phyloP scores from a whole-genome alignment of 805 yeast genomes.

The Candida loeiensis region DNA sequence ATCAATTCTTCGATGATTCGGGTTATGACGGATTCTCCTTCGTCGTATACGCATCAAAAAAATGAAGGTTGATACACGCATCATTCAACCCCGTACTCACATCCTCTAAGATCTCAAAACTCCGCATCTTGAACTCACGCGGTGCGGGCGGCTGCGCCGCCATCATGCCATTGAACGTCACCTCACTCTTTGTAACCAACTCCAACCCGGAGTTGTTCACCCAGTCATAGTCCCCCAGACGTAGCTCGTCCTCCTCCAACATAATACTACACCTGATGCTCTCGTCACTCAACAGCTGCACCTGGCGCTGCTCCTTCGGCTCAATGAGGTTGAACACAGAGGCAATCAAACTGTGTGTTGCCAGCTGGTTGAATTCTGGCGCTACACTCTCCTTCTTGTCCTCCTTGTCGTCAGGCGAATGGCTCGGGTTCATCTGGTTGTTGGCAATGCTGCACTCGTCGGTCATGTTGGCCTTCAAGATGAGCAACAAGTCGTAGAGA shows the following conservation, averaged over 20 bases:
- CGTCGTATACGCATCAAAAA: constrained; percentile 40
- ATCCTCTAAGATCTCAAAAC: constrained; percentile 38
- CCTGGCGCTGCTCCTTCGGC: constrained; percentile 21
- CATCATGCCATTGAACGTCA: constrained; percentile 12
- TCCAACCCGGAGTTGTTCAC: constrained; percentile 27
- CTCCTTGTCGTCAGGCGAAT: neutral
- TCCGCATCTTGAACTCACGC: constrained; percentile 26
- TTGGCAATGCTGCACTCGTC: constrained; percentile 11
- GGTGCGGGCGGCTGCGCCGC: constrained; percentile 1
- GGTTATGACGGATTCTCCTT: constrained; percentile 38
- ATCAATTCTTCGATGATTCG: neutral
- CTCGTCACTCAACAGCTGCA: constrained; percentile 14
- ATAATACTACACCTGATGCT: constrained; percentile 19
- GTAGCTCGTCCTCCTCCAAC: constrained; percentile 32
- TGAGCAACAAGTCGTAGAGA: constrained; percentile 55
- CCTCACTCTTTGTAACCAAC: constrained; percentile 15
- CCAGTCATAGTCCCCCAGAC: constrained; percentile 28
- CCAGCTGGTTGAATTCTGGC: constrained; percentile 1
- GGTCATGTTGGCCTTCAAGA: constrained; percentile 44
- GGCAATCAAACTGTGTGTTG: constrained; percentile 7
- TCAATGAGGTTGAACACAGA: constrained; percentile 31
- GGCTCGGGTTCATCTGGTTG: neutral
- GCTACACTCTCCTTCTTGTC: neutral
- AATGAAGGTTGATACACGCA: constrained; percentile 34
- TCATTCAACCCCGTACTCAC: constrained; percentile 27